Base-by-base conservation (phyloP, 768 basidiomycete genomes). In the Termitomyces heimii region DNA sequence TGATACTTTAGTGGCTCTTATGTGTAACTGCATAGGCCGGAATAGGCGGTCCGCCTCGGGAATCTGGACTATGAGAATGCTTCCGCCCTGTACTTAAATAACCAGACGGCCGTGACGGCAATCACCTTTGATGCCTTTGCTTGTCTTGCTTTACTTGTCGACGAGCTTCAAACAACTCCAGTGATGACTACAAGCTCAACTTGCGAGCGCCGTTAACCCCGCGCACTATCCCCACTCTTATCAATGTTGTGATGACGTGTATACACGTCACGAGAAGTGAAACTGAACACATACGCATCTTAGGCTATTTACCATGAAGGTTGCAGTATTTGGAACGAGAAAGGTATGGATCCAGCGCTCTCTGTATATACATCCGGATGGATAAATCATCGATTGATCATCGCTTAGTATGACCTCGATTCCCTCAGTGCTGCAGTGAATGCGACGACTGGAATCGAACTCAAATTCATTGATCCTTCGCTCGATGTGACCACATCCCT, bases 281-380 rank as follows among this genome's bases (percentile, higher is more conserved):
- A 13, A 18, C 14, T 5, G n/a, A 32, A 48, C 35, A 18, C 16
- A 34, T 28, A 37, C 35, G 1, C 37, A 37, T 18, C 37, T 51
- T 1, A n/a, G 12, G n/a, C 31, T 7, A 20, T 20, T 35, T 29
- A 67, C 50, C 54, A 77, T 77, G 75, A 77, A 75, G 63, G 67
- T 75, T 42, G 74, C 74, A 51, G 73, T 77, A 29, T 77, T 77
- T 64, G 74, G 74, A 53, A 69, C 73, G 7, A 66, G 70, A 40
- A 73, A 70, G 62, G 75, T 73, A 54, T 4, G 65, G 60, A 18
- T 35, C 20, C 29, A 32, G 31, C 24, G 16, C 34, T 18, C 9
- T 31, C 18, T 51, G 13, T 22, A 29, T 44, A 16, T 14, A 46
- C 14, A 14, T 43, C n/a, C 48, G 10, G 18, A 9, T 32, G 40